Base-by-base conservation (phyloP, 768 basidiomycete species). In the Mycena olivaceomarginata region DNA sequence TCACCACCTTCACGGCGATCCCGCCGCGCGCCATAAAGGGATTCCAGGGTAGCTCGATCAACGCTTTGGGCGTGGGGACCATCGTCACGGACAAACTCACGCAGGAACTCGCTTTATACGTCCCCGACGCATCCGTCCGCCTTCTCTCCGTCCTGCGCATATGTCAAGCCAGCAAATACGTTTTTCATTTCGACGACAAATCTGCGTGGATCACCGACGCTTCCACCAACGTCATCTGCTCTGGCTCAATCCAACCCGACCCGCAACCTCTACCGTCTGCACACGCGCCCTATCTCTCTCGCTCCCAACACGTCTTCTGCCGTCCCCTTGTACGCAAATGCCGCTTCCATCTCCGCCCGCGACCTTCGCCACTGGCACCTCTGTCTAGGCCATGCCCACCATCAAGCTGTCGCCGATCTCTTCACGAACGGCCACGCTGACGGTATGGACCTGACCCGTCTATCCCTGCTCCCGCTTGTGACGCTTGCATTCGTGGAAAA, bases 21-120 rank as follows among this genome's bases (percentile, higher is more conserved):
- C 6, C 67, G 2, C 39, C 53, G 10, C 18, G 53, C 1, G 5
- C 53, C 53, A 62, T 70, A 20, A 31, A 15, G 2, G 69, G 69
- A 0, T 71, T 71, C 70, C 70, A 71, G 15, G 70, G 70, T 0
- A 48, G 45, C 22, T 31, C 59, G 0, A 68, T 74, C 22, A 51
- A 51, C 5, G 67, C 73, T 2, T 9, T 15, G 0, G 73, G 73
- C 5, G 41, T 74, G n/a, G 73, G 73, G n/a, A 68, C 73, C 2
- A 66, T 74, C 45, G 8, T 74, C 11, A 68, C 45, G 1, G 46
- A 48, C 5, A 62, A 74, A 0, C 20, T 74, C 39, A 51, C 46
- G 6, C 48, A 62, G 2, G 13, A 63, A 0, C n/a, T 62, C 20
- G 67, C 41, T 0, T 48, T 74, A 10, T 68, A 74, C n/a, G 73